Evolutionary conservation across 2,329 filamentous ascomycete genomes (phyloP).

Genomic region (Cephalotrichum gorgonifer): DNA sequence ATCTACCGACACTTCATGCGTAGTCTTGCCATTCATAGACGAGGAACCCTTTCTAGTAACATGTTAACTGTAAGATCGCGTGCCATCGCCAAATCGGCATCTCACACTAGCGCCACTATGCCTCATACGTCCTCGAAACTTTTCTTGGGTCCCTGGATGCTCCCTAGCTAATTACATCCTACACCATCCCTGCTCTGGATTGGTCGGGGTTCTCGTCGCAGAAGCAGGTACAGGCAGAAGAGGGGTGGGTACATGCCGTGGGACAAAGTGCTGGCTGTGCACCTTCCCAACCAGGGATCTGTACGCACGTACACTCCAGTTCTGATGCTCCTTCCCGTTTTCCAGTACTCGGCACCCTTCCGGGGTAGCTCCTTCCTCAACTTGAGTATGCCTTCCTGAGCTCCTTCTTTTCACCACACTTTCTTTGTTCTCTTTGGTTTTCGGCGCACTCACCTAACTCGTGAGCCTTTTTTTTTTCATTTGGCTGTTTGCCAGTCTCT

Average conservation of each 20-base stretch:
- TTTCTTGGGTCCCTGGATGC: background rate
- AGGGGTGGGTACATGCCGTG: background rate
- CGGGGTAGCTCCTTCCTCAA: background rate
- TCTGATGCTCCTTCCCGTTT: background rate
- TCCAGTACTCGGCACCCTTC: background rate
- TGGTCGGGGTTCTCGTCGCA: slow-evolving; percentile 2
- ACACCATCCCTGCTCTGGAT: background rate
- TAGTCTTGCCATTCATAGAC: too few relatives aligned
- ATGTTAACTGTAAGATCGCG: too few relatives aligned
- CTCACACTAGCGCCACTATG: background rate
- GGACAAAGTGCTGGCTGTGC: background rate
- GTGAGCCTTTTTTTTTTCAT: background rate
- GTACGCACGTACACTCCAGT: background rate
- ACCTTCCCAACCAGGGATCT: background rate
- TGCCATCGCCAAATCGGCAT: too few relatives aligned
- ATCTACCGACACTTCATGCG: too few relatives aligned
- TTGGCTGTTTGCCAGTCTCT: slow-evolving; percentile 1
- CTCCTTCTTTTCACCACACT: background rate
- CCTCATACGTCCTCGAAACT: background rate
- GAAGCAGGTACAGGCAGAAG: slow-evolving; percentile 1
- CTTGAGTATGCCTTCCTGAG: background rate
- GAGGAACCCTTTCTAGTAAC: background rate
- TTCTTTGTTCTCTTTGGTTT: background rate
- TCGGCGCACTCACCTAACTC: background rate
- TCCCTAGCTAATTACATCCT: slow-evolving; percentile 2